These are phyloP conservation scores for Fragosphaeria purpurea DNA, from an alignment of 2,329 filamentous ascomycete genomes.

Conservation along the genomic window DNA sequence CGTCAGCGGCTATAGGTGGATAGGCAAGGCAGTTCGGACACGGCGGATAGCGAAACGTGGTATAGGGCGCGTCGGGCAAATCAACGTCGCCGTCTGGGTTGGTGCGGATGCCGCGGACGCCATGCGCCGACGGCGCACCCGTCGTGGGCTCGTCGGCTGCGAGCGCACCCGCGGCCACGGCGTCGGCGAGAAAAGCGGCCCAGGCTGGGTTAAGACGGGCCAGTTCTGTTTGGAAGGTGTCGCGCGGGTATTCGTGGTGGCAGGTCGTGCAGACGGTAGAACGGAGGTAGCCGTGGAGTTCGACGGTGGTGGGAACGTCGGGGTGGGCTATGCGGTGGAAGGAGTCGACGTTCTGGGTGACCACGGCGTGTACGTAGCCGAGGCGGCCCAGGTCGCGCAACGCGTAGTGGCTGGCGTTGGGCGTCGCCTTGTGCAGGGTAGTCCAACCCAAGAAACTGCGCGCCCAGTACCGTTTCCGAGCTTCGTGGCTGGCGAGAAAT, in stretches of 20 bases:
- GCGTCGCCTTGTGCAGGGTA: constrained; percentile 63
- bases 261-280: constrained; percentile 75
- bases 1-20: constrained; percentile 47
- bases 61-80: constrained; percentile 75
- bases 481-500: constrained; percentile 71
- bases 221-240: constrained; percentile 66
- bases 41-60: constrained; percentile 80
- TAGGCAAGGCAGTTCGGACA: constrained; percentile 68
- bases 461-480: constrained; percentile 90
- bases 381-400: constrained; percentile 61
- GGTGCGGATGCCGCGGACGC: constrained; percentile 53
- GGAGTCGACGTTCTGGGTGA: constrained; percentile 96
- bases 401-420: constrained; percentile 72
- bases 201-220: constrained; percentile 76
- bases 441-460: constrained; percentile 90
- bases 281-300: constrained; percentile 85
- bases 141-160: constrained; percentile 67
- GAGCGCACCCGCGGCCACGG: constrained; percentile 64
- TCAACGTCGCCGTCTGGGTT: constrained; percentile 96
- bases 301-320: constrained; percentile 55
- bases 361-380: constrained; percentile 63
- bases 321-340: constrained; percentile 78
- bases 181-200: constrained; percentile 64
- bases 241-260: constrained; percentile 57
- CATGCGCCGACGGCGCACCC: constrained; percentile 30